phyloP scores from a whole-genome alignment of 208 protist genomes.

The Trypanosoma conorhini region DNA sequence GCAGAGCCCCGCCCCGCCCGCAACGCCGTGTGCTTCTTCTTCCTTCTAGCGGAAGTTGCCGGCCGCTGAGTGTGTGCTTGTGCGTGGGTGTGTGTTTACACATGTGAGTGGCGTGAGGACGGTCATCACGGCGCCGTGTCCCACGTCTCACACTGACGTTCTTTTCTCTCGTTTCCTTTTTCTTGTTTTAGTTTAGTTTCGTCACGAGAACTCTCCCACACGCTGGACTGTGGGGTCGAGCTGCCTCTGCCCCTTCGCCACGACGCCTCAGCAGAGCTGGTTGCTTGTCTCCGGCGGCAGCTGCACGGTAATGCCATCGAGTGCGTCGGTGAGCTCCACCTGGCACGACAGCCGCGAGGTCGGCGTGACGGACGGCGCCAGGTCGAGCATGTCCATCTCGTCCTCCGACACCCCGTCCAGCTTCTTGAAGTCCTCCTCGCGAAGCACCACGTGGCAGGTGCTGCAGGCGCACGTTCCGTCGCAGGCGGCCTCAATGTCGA shows the following conservation, averaged over 20 bases:
- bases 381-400: conserved; percentile 92
- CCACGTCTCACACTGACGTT: no score
- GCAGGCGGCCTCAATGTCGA: conserved; percentile 96
- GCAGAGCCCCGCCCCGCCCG: no score
- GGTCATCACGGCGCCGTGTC: no score
- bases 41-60: no score
- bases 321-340: conserved; percentile 51
- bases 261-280: conserved; percentile 20
- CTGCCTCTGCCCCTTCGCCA: neutral
- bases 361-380: conserved; percentile 57
- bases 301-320: conserved; percentile 57
- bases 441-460: conserved; percentile 96
- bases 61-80: no score
- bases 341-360: conserved; percentile 87
- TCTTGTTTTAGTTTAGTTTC: no score
- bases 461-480: conserved; percentile 96
- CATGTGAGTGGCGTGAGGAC: no score
- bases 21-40: no score
- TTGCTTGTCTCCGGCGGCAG: conserved; percentile 72
- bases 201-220: neutral
- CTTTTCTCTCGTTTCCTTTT: no score
- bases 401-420: conserved; percentile 89
- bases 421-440: conserved; percentile 76
- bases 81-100: no score
- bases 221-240: conserved; percentile 5